Conservation (phyloP, 495 filamentous ascomycete species). For the Cercophora newfieldiana region DNA sequence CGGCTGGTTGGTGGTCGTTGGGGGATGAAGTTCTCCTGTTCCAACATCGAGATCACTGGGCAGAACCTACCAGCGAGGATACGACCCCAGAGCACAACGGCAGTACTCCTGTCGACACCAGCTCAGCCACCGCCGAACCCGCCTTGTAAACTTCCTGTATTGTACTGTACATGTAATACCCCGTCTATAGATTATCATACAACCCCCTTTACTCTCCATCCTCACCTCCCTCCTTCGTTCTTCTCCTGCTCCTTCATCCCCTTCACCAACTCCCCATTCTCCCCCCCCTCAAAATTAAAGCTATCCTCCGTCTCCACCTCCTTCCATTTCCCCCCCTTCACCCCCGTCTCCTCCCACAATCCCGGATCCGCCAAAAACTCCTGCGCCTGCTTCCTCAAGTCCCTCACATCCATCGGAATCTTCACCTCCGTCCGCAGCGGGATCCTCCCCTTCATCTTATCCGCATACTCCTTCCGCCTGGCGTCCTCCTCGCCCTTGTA, state of each 20-base stretch:
- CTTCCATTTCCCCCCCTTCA: constrained; percentile 21
- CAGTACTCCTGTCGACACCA: not conserved
- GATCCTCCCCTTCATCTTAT: constrained; percentile 25
- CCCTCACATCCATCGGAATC: constrained; percentile 23
- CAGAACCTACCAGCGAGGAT: constrained; percentile 1
- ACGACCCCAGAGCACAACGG: not conserved
- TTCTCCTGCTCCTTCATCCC: constrained; percentile 18
- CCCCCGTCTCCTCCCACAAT: constrained; percentile 48
- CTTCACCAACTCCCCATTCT: constrained; percentile 17
- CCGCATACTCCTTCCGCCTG: constrained; percentile 36
- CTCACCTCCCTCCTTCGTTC: constrained; percentile 1
- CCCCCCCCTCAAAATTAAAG: not conserved
- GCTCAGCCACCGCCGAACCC: not conserved
- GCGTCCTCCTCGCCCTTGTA: constrained; percentile 37
- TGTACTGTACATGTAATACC: constrained; percentile 13
- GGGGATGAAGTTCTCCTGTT: constrained; percentile 85
- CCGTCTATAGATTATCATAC: constrained; percentile 20
- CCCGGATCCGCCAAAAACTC: constrained; percentile 33
- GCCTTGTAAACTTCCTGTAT: constrained; percentile 4
- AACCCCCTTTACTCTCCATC: not conserved
- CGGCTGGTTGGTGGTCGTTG: constrained; percentile 86
- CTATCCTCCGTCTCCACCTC: constrained; percentile 29
- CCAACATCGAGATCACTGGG: constrained; percentile 71
- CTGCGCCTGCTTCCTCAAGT: constrained; percentile 35
- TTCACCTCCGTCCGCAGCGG: constrained; percentile 20